Evolutionary conservation across 2,329 filamentous ascomycete species (phyloP).

Genomic region (Cladosporium sp.): DNA sequence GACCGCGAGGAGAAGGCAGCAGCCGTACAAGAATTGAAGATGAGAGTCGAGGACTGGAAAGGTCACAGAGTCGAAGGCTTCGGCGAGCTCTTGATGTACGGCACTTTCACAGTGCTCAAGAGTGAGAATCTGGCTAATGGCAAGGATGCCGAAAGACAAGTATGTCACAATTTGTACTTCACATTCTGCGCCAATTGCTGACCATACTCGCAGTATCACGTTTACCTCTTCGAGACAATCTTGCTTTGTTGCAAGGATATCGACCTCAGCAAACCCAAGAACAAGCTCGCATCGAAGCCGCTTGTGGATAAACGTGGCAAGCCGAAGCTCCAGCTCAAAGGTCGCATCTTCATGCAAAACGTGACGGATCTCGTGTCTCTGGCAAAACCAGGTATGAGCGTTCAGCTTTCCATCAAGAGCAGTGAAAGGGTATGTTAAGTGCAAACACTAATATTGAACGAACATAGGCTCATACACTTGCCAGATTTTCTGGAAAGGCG

Average conservation of each 20-base stretch:
- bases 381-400: constrained; percentile 72
- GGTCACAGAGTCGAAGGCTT: constrained; percentile 87
- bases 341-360: constrained; percentile 98
- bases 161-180: constrained; percentile 40
- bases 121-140: constrained; percentile 38
- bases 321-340: constrained; percentile 79
- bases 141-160: constrained; percentile 87
- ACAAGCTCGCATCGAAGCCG: constrained; percentile 68
- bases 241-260: constrained; percentile 95
- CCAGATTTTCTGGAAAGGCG: constrained; percentile 98
- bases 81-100: constrained; percentile 80
- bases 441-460: constrained; percentile 19
- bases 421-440: constrained; percentile 26
- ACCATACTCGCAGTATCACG: constrained; percentile 67
- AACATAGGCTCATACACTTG: constrained; percentile 79
- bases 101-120: constrained; percentile 87
- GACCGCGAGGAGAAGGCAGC: constrained; percentile 80
- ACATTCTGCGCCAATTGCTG: constrained; percentile 11
- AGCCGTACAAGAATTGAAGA: constrained; percentile 75
- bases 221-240: constrained; percentile 95
- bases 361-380: constrained; percentile 90
- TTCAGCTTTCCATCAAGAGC: constrained; percentile 18
- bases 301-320: constrained; percentile 69
- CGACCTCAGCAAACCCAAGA: constrained; percentile 74
- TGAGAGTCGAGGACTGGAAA: constrained; percentile 94